A percentile compares a stretch with the other conserved stretches of the same genome.
Evolutionary conservation across 495 filamentous ascomycete genomes (phyloP).

Genomic region (Penicillium daleae): DNA sequence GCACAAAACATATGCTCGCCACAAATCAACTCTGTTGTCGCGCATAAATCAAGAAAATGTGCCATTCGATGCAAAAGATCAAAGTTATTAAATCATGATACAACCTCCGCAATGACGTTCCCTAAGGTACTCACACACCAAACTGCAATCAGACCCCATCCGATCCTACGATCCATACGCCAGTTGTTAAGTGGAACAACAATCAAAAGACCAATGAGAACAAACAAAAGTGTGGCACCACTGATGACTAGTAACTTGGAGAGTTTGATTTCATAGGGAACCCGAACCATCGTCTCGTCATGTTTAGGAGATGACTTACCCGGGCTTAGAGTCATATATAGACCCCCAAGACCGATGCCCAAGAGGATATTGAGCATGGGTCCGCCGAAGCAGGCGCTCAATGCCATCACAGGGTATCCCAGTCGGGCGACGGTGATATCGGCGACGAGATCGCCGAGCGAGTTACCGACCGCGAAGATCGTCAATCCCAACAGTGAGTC

Average conservation of each 20-base stretch:
- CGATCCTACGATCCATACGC: constrained; percentile 85
- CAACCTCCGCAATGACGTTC: constrained; percentile 82
- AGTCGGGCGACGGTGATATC: constrained; percentile 92
- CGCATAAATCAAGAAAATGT: neutral
- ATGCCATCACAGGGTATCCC: constrained; percentile 96
- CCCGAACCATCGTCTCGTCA: constrained; percentile 23
- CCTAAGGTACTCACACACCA: constrained; percentile 83
- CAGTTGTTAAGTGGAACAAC: constrained; percentile 85
- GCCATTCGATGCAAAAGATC: no score
- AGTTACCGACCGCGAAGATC: constrained; percentile 96
- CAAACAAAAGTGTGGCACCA: constrained; percentile 77
- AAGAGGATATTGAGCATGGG: constrained; percentile 98
- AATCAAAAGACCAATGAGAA: constrained; percentile 76
- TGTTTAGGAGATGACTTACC: constrained; percentile 23
- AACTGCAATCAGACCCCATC: constrained; percentile 78
- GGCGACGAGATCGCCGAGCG: constrained; percentile 90
- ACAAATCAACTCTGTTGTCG: neutral
- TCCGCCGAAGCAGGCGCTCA: constrained; percentile 92
- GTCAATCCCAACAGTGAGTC: constrained; percentile 96
- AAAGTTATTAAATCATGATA: constrained; percentile 20
- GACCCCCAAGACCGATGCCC: constrained; percentile 85
- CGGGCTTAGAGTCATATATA: constrained; percentile 73
- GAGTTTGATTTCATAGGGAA: constrained; percentile 75
- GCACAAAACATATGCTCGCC: neutral
- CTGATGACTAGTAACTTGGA: constrained; percentile 82